Conservation (phyloP, 2,329 filamentous ascomycete species). For the Alternaria metachromatica region DNA sequence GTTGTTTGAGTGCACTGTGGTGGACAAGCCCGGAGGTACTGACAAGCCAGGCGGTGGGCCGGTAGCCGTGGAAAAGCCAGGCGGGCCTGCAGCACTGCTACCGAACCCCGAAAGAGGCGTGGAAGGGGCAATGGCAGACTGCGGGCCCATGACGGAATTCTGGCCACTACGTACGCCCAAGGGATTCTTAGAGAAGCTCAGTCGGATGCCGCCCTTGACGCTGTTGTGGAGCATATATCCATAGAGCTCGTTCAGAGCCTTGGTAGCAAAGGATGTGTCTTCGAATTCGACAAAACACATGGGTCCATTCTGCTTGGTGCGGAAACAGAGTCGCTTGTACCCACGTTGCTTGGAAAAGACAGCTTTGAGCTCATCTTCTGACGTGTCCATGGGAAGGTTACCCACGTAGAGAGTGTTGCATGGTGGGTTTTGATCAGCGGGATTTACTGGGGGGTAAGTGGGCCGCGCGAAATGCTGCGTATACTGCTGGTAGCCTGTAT, state of each 20-base stretch:
- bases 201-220: conserved; percentile 89
- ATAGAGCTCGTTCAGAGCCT: conserved; percentile 87
- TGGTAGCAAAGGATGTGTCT: conserved; percentile 88
- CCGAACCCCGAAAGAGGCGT: conserved; percentile 65
- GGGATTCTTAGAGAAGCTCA: conserved; percentile 98
- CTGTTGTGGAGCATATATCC: conserved; percentile 88
- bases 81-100: conserved; percentile 59
- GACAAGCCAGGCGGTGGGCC: conserved; percentile 83
- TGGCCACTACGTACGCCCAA: conserved; percentile 87
- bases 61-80: conserved; percentile 70
- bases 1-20: conserved; percentile 38
- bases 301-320: conserved; percentile 91
- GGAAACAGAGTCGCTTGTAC: conserved; percentile 93
- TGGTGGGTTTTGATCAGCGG: conserved; percentile 93
- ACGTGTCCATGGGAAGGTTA: conserved; percentile 91
- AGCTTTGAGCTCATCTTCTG: conserved; percentile 92
- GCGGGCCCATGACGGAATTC: conserved; percentile 59
- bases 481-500: conserved; percentile 62
- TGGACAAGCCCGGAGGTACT: conserved; percentile 73
- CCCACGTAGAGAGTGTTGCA: conserved; percentile 98
- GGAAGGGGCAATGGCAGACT: conserved; percentile 59
- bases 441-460: conserved; percentile 85
- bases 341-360: conserved; percentile 93
- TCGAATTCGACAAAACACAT: conserved; percentile 99
- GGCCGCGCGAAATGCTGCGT: conserved; percentile 66